phyloP scores from a whole-genome alignment of 2,329 filamentous ascomycete genomes.

The Amylocarpus encephaloides region DNA sequence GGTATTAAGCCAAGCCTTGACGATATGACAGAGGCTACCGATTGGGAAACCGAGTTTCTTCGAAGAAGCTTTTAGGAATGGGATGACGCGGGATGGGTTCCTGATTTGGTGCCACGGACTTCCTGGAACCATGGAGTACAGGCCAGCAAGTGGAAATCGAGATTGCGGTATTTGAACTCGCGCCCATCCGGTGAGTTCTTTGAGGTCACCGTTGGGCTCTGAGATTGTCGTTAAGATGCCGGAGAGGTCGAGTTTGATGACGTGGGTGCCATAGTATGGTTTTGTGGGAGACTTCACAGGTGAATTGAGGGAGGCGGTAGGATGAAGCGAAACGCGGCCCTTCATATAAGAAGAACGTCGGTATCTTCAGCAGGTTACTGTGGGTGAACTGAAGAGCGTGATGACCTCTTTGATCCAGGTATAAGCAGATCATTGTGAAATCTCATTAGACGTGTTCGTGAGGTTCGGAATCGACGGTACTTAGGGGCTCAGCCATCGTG shows the following conservation, averaged over 20 bases:
- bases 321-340: slow-evolving; percentile 20
- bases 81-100: slow-evolving; percentile 17
- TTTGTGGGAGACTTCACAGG: slow-evolving; percentile 14
- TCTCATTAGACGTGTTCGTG: slow-evolving; percentile 17
- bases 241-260: slow-evolving; percentile 19
- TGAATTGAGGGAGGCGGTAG: slow-evolving; percentile 25
- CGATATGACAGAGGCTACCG: slow-evolving; percentile 20
- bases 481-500: slow-evolving; percentile 7
- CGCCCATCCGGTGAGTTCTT: slow-evolving; percentile 20
- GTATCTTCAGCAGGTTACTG: slow-evolving; percentile 14
- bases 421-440: slow-evolving; percentile 17
- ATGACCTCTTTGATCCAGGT: slow-evolving; percentile 13
- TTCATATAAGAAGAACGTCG: slow-evolving; percentile 16
- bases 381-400: slow-evolving; percentile 16
- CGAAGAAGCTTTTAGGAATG: slow-evolving; percentile 14
- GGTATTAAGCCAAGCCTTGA: slow-evolving; percentile 18
- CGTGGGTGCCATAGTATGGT: slow-evolving; percentile 14
- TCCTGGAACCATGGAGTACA: not conserved
- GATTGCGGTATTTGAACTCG: slow-evolving; percentile 22
- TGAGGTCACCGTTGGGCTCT: slow-evolving; percentile 1
- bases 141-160: slow-evolving; percentile 7
- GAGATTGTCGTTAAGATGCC: slow-evolving; percentile 7
- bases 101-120: not conserved
- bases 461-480: slow-evolving; percentile 8
- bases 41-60: slow-evolving; percentile 19